Conservation (phyloP, 352 stramenopile genomes). For the Phytophthora hibernalis region DNA sequence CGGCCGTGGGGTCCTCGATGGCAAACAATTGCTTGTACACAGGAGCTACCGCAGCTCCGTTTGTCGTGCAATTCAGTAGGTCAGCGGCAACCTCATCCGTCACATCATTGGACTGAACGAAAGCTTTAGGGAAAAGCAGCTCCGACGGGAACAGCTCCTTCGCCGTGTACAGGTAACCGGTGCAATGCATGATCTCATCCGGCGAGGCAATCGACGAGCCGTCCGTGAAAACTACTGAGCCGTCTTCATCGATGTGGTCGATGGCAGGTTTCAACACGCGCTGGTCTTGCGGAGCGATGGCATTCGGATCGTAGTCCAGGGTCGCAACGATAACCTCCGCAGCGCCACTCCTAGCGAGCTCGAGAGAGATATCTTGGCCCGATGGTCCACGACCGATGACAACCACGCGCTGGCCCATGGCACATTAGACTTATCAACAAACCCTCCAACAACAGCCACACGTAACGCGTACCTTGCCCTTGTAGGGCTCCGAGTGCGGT, state of each 20-base stretch:
- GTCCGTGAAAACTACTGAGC: constrained; percentile 65
- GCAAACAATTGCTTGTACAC: constrained; percentile 84
- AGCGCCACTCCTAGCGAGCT: constrained; percentile 54
- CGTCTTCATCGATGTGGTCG: constrained; percentile 54
- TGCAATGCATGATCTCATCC: constrained; percentile 85
- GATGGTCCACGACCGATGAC: constrained; percentile 75
- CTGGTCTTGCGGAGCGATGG: constrained; percentile 33
- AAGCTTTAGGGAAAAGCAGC: constrained; percentile 57
- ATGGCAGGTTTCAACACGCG: constrained; percentile 70
- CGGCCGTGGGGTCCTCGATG: constrained; percentile 76
- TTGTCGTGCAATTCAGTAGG: constrained; percentile 42
- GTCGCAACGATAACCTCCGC: constrained; percentile 69
- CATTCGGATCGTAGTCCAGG: constrained; percentile 44
- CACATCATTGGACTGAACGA: constrained; percentile 31
- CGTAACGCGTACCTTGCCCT: constrained; percentile 42
- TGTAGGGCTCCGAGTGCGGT: constrained; percentile 55
- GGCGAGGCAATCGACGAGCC: constrained; percentile 49
- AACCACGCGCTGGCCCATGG: constrained; percentile 48
- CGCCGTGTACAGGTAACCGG: constrained; percentile 74
- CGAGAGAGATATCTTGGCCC: constrained; percentile 81
- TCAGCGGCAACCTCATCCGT: constrained; percentile 31
- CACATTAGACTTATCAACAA: constrained; percentile 2
- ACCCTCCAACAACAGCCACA: not conserved
- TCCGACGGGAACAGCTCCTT: constrained; percentile 54
- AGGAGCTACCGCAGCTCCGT: constrained; percentile 54